Percentiles rank a stretch among this genome's conserved stretches.
Conservation (phyloP, 2,329 filamentous ascomycete species). For the Apiospora marii region DNA sequence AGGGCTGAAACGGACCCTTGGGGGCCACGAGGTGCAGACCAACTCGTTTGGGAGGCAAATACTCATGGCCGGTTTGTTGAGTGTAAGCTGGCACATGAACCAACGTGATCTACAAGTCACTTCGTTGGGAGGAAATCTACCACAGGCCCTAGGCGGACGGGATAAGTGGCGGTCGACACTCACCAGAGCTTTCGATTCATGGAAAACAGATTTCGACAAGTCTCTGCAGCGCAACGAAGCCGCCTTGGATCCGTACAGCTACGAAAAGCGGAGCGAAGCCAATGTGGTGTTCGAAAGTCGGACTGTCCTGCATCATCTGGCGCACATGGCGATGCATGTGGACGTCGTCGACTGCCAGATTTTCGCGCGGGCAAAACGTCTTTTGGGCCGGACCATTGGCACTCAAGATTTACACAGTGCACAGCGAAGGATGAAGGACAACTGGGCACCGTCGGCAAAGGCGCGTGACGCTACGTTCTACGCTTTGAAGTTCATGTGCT, state of each 20-base stretch:
- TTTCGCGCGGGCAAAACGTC: conserved; percentile 84
- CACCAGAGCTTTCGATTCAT: conserved; percentile 88
- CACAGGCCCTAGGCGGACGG: conserved; percentile 80
- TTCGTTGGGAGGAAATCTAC: conserved; percentile 76
- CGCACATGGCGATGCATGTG: conserved; percentile 97
- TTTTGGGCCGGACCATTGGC: conserved; percentile 87
- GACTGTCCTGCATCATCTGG: conserved; percentile 89
- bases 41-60: conserved; percentile 94
- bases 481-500: conserved; percentile 84
- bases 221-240: conserved; percentile 70
- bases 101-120: conserved; percentile 93
- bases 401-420: conserved; percentile 81
- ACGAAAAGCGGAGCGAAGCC: conserved; percentile 69
- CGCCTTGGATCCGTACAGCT: conserved; percentile 61
- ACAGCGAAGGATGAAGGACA: conserved; percentile 82
- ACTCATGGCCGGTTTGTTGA: conserved; percentile 91
- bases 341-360: conserved; percentile 98
- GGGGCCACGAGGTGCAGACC: conserved; percentile 84
- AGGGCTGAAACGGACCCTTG: conserved; percentile 87
- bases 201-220: conserved; percentile 91
- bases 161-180: conserved; percentile 91
- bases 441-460: conserved; percentile 87
- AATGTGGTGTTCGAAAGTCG: conserved; percentile 82
- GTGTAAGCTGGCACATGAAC: conserved; percentile 97
- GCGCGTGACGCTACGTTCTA: conserved; percentile 94